Percentiles rank a stretch among this genome's conserved stretches.
Evolutionary conservation across 768 basidiomycete genomes (phyloP).

Genomic region (Russula vinacea): DNA sequence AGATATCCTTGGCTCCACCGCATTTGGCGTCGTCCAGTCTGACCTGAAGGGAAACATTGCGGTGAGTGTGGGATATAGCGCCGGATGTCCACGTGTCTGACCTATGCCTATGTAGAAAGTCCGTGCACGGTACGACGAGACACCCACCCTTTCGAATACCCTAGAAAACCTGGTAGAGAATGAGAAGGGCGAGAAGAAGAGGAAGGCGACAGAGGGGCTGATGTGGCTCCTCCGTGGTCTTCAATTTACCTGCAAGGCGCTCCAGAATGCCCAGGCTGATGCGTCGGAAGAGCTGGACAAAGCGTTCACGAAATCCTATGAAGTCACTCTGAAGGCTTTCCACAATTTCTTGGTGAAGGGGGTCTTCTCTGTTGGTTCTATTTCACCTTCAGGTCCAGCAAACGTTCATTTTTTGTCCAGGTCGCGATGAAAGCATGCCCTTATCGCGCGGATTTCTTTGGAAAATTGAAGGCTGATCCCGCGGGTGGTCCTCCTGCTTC

Average conservation of each 20-base stretch:
- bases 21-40: constrained; percentile 77
- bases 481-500: constrained; percentile 39
- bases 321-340: constrained; percentile 73
- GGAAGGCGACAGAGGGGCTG: constrained; percentile 83
- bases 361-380: constrained; percentile 50
- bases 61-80: constrained; percentile 45
- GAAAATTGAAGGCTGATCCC: constrained; percentile 48
- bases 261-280: constrained; percentile 69
- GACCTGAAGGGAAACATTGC: constrained; percentile 91
- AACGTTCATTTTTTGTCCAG: constrained; percentile 35
- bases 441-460: constrained; percentile 55
- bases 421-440: constrained; percentile 68
- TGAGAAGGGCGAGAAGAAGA: constrained; percentile 86
- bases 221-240: constrained; percentile 93
- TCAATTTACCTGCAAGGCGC: constrained; percentile 81
- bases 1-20: constrained; percentile 85
- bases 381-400: neutral
- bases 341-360: constrained; percentile 72
- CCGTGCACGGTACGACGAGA: constrained; percentile 67
- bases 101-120: constrained; percentile 69
- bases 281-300: constrained; percentile 56
- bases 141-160: constrained; percentile 63
- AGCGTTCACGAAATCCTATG: constrained; percentile 82
- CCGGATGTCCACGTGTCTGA: constrained; percentile 13
- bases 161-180: constrained; percentile 80